Base-by-base conservation (phyloP, 208 protist genomes). In the Novymonas esmeraldas region DNA sequence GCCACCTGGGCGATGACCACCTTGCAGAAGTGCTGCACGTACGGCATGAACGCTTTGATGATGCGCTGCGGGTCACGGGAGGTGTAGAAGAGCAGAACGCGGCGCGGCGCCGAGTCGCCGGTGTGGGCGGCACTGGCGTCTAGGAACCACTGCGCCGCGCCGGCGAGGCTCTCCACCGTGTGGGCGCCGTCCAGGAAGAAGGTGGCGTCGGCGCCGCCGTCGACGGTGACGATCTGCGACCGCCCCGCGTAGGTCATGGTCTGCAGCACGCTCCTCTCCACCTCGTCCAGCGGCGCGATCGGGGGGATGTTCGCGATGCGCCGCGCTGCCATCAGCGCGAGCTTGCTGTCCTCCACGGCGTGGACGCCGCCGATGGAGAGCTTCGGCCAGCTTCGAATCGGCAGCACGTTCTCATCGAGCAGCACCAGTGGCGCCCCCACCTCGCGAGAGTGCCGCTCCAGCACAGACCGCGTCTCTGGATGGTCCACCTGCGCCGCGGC, bases 161-260 rank as follows among this genome's bases (percentile, higher is more conserved):
- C 39, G 5, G 39, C 18, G 16, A 97, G 56, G 60, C 93, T 97
- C 79, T 95, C 90, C 33, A 70, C 68, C 0, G 93, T 97, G 72
- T 97, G 93, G 1, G 93, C 93, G n/a, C 93, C 90, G 64, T 97
- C 93, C 10, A 97, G 65, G 66, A 92, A 94, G 10, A 94, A 61
- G 0, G 82, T 91, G 24, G 65, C 73, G 57, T 84, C 71, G 2
- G 41, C 42, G 29, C 82, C 79, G 20, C 75, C 74, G 24, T 79
- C 71, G 31, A 93, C 41, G 0, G 71, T 64, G 11, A 83, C 42
- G 2, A 97, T 50, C 64, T 95, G 92, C 16, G 89, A 97, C 41
- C 92, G 85, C 10, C 89, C 92, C 0, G 87, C 64, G 66, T 85
- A 87, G 2, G 81, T 92, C 78, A 86, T 90, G 6, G 34, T 76